These are phyloP conservation scores for Penicillium sp. DNA, from an alignment of 2,329 filamentous ascomycete genomes.

Conservation along the genomic window DNA sequence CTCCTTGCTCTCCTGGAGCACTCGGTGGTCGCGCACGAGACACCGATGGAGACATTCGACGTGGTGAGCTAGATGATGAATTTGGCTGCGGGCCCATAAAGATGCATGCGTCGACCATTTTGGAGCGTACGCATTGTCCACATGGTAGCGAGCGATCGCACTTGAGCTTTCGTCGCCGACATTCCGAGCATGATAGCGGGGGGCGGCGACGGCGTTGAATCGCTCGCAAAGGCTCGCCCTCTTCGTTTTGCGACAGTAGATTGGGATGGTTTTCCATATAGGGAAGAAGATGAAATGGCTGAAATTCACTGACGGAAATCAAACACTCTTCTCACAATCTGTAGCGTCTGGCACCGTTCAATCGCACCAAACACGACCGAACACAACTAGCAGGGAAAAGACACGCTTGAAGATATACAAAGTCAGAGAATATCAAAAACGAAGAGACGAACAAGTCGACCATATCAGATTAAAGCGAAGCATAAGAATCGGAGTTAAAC, in stretches of 20 bases:
- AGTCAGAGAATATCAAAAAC: no score
- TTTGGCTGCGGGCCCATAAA: constrained; percentile 38
- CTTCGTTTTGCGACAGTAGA: constrained; percentile 5
- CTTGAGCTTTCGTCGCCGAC: constrained; percentile 68
- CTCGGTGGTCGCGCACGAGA: constrained; percentile 9
- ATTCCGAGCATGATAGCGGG: constrained; percentile 64
- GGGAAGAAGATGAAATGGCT: no score
- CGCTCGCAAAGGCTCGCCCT: constrained; percentile 4
- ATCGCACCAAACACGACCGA: no score
- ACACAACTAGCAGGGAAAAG: no score
- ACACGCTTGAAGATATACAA: no score
- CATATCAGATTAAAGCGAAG: no score
- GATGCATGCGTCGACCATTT: constrained; percentile 48
- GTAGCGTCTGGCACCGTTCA: no score
- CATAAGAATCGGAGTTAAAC: no score
- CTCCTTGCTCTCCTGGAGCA: constrained; percentile 9
- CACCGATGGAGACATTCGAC: constrained; percentile 14
- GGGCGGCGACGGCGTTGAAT: constrained; percentile 53
- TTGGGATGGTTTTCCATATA: constrained; percentile 11
- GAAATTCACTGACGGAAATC: no score
- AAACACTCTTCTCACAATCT: no score
- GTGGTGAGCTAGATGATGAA: constrained; percentile 6
- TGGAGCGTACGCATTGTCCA: constrained; percentile 52
- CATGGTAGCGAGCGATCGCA: constrained; percentile 71
- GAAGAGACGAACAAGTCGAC: no score